Base-by-base conservation (phyloP, 352 stramenopile genomes). In the Pythium sukuiense region DNA sequence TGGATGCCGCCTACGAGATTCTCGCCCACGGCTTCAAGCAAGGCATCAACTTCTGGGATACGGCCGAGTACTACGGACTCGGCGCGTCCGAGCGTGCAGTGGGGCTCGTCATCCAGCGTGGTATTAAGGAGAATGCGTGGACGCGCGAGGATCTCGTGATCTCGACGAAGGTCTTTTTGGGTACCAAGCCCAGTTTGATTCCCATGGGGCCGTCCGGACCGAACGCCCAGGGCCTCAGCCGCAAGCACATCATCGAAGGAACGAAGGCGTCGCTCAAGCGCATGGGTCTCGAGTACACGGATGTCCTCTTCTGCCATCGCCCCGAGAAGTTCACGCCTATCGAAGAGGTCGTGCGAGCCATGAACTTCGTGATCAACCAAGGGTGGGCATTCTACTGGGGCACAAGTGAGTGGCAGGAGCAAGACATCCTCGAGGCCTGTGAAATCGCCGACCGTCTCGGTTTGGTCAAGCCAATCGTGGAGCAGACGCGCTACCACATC, bases 181-280 rank as follows among this genome's bases (percentile, higher is more conserved):
- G 43, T 12, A 50, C 43, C 3, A 50, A 27, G 43, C n/a, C 18
- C 13, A 48, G 39, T 24, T 12, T 16, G 39, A 8, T 3, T 7
- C 39, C 39, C 13, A 48, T 48, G 39, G 39, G 4, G 7, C 18
- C 39, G 2, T 48, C 39, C n/a, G 43, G 43, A 3, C 43, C 43
- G 20, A 50, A 50, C 20, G 43, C 43, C 43, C 18, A 50, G 43
- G 43, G 43, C 18, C 45, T 52, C 45, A 32, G 45, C 20, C 45
- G 45, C 45, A 52, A 52, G 45, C 45, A 52, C 45, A 52, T 52
- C 45, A 16, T 52, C n/a, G 45, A 52, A 30, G 45, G 45, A 6
- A 52, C 45, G 6, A 52, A 52, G 45, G 45, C 45, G 5, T 52
- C 45, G 45, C 41, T 49, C 41, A 20, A 49, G 41, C 41, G 41